These are phyloP conservation scores for Lyophyllum atratum DNA, from an alignment of 768 basidiomycete species.

Conservation along the genomic window DNA sequence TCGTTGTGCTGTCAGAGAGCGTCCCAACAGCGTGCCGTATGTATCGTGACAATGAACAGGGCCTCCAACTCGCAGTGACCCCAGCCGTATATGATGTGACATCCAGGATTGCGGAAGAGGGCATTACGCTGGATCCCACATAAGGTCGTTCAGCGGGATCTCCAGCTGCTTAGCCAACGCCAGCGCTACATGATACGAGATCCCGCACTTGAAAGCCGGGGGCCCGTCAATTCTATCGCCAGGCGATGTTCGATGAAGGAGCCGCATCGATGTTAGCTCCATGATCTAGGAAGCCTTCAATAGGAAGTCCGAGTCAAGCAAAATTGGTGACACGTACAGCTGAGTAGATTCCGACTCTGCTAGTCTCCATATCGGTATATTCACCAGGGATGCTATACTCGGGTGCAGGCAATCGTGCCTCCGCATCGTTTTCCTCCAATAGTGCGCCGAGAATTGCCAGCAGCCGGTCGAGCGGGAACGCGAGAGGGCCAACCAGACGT, in stretches of 20 bases:
- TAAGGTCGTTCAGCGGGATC: slow-evolving; percentile 60
- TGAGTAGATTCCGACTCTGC: slow-evolving; percentile 58
- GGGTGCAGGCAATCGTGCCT: slow-evolving; percentile 42
- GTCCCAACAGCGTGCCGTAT: too few species aligned
- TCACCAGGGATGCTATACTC: slow-evolving; percentile 65
- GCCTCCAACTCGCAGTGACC: too few species aligned
- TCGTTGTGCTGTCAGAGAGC: too few species aligned
- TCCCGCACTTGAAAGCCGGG: slow-evolving; percentile 71
- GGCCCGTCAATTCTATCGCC: slow-evolving; percentile 68
- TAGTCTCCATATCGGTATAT: slow-evolving; percentile 73
- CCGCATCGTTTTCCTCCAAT: slow-evolving; percentile 69
- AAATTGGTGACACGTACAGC: slow-evolving; percentile 44
- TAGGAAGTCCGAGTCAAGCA: not conserved
- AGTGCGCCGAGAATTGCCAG: slow-evolving; percentile 79
- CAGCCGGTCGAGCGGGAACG: slow-evolving; percentile 80
- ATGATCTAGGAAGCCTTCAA: slow-evolving; percentile 47
- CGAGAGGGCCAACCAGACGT: slow-evolving; percentile 73
- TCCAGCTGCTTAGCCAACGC: slow-evolving; percentile 60
- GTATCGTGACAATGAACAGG: too few species aligned
- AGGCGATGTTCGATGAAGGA: slow-evolving; percentile 65
- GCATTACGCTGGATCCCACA: slow-evolving; percentile 60
- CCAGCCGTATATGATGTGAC: too few species aligned
- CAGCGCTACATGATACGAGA: slow-evolving; percentile 60
- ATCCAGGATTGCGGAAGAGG: too few species aligned
- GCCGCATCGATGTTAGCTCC: slow-evolving; percentile 64